A percentile compares a stretch with the other conserved stretches of the same genome.
Conservation (phyloP, 305 asterid genomes). For the Fraxinus latifolia region DNA sequence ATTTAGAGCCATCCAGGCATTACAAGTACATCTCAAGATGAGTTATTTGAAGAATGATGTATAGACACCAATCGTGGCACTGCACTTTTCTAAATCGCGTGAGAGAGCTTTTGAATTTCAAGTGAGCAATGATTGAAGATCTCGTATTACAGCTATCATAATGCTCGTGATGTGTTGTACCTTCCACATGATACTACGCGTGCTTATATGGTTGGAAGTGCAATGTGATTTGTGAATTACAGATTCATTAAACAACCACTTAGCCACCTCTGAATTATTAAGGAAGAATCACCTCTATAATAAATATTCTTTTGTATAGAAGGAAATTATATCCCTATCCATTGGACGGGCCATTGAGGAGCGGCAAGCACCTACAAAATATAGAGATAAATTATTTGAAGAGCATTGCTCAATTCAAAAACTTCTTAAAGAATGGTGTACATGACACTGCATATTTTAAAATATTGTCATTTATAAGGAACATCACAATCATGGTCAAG, state of each 20-base stretch:
- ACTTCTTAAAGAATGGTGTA: not conserved
- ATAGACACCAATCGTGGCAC: not conserved
- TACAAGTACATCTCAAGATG: too few species aligned
- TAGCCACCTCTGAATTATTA: not conserved
- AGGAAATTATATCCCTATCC: not conserved
- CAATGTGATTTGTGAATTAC: not conserved
- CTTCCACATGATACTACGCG: not conserved
- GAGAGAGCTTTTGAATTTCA: not conserved
- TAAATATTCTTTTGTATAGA: not conserved
- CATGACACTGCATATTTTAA: not conserved
- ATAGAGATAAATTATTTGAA: not conserved
- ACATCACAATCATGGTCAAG: not conserved
- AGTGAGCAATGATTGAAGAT: not conserved
- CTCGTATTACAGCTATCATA: not conserved
- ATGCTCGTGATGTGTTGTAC: not conserved
- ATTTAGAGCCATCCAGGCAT: too few species aligned
- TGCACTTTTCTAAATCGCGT: not conserved
- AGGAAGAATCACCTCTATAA: not conserved
- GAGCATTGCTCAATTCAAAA: not conserved
- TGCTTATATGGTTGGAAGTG: not conserved
- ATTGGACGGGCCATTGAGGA: not conserved
- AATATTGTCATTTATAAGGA: not conserved
- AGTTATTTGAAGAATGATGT: not conserved
- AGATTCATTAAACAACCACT: not conserved
- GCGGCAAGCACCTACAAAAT: not conserved